Conservation (phyloP, 1,284 basidiomycete genomes). For the Tylopilus sp. region DNA sequence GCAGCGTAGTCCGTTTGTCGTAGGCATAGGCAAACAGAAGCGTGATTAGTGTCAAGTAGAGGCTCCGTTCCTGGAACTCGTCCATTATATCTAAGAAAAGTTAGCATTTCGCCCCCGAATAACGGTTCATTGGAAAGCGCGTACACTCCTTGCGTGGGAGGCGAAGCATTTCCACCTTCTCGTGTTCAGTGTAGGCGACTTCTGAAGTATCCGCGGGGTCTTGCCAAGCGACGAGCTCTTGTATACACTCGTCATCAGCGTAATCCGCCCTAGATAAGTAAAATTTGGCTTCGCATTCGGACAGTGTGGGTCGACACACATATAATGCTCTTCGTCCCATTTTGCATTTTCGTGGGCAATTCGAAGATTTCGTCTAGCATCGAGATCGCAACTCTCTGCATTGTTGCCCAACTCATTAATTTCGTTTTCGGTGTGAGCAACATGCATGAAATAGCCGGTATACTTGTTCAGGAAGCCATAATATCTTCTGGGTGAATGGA, state of each 20-base stretch:
- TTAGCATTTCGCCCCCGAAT: background rate
- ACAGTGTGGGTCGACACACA: slow-evolving; percentile 43
- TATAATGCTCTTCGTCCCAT: slow-evolving; percentile 78
- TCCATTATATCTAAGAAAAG: slow-evolving; percentile 52
- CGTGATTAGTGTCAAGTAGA: slow-evolving; percentile 64
- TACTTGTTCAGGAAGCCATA: slow-evolving; percentile 74
- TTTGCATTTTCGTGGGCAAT: slow-evolving; percentile 61
- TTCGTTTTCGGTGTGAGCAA: slow-evolving; percentile 68
- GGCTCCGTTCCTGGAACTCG: slow-evolving; percentile 46
- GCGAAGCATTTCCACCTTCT: slow-evolving; percentile 61
- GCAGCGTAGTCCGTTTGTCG: slow-evolving; percentile 67
- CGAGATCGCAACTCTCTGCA: slow-evolving; percentile 46
- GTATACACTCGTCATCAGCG: slow-evolving; percentile 67
- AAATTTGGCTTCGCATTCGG: background rate
- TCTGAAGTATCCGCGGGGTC: slow-evolving; percentile 43
- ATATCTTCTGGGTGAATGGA: slow-evolving; percentile 41
- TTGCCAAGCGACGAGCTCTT: slow-evolving; percentile 59
- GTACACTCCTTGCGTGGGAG: slow-evolving; percentile 74
- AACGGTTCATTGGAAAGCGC: background rate
- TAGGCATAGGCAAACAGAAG: slow-evolving; percentile 73
- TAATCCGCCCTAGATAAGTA: slow-evolving; percentile 61
- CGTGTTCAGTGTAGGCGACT: slow-evolving; percentile 62
- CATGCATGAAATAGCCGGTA: slow-evolving; percentile 67
- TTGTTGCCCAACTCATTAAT: slow-evolving; percentile 70
- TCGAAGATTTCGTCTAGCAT: slow-evolving; percentile 48